These are phyloP conservation scores for Candida sonorensis DNA, from an alignment of 805 yeast genomes.

Conservation along the genomic window DNA sequence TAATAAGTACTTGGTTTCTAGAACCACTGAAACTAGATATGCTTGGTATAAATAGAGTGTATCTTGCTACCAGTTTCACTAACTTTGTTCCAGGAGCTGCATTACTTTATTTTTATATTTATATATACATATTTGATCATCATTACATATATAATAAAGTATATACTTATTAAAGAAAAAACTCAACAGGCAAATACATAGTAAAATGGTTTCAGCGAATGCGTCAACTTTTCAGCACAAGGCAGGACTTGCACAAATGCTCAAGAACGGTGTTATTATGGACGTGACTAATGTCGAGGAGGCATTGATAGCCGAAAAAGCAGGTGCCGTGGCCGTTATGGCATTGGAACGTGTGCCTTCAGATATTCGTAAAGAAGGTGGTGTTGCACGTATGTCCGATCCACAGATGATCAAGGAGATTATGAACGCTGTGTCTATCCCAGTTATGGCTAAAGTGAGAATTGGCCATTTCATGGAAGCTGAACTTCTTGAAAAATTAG, in stretches of 20 bases:
- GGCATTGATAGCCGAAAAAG: slow-evolving; percentile 71
- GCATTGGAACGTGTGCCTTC: slow-evolving; percentile 83
- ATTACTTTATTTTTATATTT: too few species aligned
- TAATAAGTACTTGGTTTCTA: too few species aligned
- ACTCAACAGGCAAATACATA: too few species aligned
- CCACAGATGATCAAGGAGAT: slow-evolving; percentile 72
- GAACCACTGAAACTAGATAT: too few species aligned
- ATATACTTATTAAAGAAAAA: too few species aligned
- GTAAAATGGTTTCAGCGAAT: slow-evolving; percentile 1
- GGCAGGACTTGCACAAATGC: slow-evolving; percentile 81
- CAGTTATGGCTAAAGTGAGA: slow-evolving; percentile 83
- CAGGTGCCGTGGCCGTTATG: slow-evolving; percentile 90
- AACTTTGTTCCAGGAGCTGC: too few species aligned
- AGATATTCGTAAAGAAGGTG: slow-evolving; percentile 75
- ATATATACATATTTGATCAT: too few species aligned
- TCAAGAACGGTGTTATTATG: slow-evolving; percentile 72
- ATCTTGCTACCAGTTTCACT: too few species aligned
- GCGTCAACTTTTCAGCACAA: slow-evolving; percentile 42
- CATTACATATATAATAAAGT: too few species aligned
- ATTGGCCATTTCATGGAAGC: slow-evolving; percentile 83
- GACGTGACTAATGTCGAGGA: slow-evolving; percentile 76
- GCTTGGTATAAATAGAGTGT: too few species aligned
- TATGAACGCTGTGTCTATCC: slow-evolving; percentile 63
- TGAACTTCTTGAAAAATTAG: slow-evolving; percentile 63
- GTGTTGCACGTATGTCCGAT: slow-evolving; percentile 82